Conservation (phyloP, 108 stramenopile genomes). For the Fistulifera pelliculosa region DNA sequence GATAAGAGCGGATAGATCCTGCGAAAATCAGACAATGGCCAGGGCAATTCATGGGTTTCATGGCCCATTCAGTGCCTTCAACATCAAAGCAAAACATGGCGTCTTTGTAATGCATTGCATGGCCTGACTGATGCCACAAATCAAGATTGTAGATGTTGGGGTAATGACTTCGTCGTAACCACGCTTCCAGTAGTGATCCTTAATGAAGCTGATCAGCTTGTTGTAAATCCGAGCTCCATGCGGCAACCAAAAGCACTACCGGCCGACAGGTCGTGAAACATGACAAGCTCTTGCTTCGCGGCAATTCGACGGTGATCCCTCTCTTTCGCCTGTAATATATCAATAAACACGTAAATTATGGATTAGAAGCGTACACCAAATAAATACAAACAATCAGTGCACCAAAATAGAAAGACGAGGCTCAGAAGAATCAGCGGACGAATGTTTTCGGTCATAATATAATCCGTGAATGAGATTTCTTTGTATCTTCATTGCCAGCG, state of each 20-base stretch:
- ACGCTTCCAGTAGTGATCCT: constrained; percentile 90
- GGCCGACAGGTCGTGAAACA: constrained; percentile 96
- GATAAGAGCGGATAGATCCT: constrained; percentile 83
- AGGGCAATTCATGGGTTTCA: constrained; percentile 99
- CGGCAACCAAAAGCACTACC: constrained; percentile 97
- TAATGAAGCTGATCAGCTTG: constrained; percentile 91
- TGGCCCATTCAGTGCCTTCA: constrained; percentile 89
- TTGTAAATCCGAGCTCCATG: constrained; percentile 99
- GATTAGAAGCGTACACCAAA: neutral
- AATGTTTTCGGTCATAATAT: constrained; percentile 24
- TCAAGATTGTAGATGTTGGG: constrained; percentile 97
- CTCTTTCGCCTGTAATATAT: constrained; percentile 78
- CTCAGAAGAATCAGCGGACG: constrained; percentile 61
- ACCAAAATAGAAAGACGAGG: neutral
- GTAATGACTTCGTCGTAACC: constrained; percentile 98
- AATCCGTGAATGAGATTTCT: constrained; percentile 79
- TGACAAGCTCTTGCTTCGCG: constrained; percentile 89
- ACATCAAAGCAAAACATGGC: constrained; percentile 95
- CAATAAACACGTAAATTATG: neutral
- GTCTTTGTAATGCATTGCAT: constrained; percentile 98
- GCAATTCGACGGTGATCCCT: constrained; percentile 95
- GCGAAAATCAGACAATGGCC: constrained; percentile 96
- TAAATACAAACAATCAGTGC: neutral
- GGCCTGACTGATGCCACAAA: constrained; percentile 95
- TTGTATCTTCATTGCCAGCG: constrained; percentile 38